Base-by-base conservation (phyloP, 441 rosid species). In the Erodium moschatum region DNA sequence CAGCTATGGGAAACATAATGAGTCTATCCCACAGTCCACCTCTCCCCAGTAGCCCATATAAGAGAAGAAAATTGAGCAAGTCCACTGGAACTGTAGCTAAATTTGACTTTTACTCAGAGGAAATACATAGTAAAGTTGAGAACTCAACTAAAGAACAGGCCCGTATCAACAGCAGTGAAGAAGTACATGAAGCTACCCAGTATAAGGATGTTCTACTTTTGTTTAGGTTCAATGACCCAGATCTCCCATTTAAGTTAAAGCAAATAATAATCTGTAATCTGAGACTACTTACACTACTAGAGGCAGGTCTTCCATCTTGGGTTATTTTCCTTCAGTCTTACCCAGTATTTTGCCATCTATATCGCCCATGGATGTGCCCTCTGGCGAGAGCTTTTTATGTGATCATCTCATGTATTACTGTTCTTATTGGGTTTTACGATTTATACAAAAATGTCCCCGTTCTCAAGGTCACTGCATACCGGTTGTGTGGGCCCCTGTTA, bases 311-410 rank as follows among this genome's bases (percentile, higher is more conserved):
- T 74, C 97, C 99, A 63, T 87, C 99, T 18, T 94, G 99, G 99
- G 97, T 86, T 52, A 70, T 94, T 75, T 94, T 94, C 75, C 96
- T 94, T 62, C 97, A 94, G 75, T 94, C 99, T 64, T 94, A 91
- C 84, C 97, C 97, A 3, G 92, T 85, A 15, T 82, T 94, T 68
- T 87, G 94, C 72, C 94, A 94, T 81, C 82, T 91, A 31, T 94
- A 94, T 78, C 89, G 97, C 64, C 99, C 97, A 2, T 94, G 99
- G 99, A 94, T 94, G 99, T 94, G 97, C 76, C 97, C 90, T 65
- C 79, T 94, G n/a, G 97, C 90, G 29, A 83, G 99, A 79, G 88
- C 90, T 69, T 74, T 94, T 31, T 91, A 94, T 29, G 94, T 94
- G 77, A 27, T 86, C 64, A 76, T 94, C 56, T 94, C 97, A 50